Conservation (phyloP, 768 basidiomycete species). For the Termitomyces sp. region DNA sequence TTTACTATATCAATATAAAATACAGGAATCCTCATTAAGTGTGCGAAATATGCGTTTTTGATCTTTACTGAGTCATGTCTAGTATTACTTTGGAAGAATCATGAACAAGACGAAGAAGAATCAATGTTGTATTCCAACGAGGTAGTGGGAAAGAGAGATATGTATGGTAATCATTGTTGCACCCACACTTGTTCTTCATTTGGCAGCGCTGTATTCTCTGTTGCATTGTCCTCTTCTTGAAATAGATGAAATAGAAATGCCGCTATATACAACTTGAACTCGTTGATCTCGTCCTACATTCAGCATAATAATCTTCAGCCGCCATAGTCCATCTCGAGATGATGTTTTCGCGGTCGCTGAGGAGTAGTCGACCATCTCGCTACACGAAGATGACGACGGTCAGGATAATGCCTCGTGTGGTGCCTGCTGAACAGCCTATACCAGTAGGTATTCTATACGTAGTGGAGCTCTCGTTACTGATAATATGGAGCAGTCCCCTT, state of each 20-base stretch:
- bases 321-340: neutral
- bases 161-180: neutral
- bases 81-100: no score
- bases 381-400: neutral
- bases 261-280: neutral
- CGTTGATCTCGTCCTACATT: neutral
- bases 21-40: neutral
- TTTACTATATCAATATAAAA: neutral
- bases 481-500: neutral
- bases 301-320: neutral
- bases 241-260: neutral
- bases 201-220: no score
- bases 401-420: neutral
- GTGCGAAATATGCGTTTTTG: no score
- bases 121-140: neutral
- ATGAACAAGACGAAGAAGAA: no score
- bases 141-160: neutral
- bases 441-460: neutral
- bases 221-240: neutral
- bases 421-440: neutral
- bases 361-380: neutral
- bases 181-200: neutral
- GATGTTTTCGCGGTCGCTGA: neutral
- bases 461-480: neutral
- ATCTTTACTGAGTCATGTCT: no score